Conservation (phyloP, 768 basidiomycete genomes). For the Pulveroboletus ravenelii region DNA sequence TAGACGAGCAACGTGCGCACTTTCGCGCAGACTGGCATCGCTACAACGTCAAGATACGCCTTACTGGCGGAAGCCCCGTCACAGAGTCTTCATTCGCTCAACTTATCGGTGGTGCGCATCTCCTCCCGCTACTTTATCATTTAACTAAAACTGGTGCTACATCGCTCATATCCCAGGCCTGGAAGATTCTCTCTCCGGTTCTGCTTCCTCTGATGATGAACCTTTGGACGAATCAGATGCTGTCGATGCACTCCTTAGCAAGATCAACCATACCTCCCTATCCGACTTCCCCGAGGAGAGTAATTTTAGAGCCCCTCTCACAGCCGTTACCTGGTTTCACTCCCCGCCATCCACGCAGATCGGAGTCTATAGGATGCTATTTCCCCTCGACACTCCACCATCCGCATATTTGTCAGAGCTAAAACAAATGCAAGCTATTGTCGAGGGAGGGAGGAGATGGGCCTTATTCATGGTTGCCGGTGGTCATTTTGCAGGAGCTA, state of each 20-base stretch:
- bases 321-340: conserved; percentile 88
- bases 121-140: background rate
- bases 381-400: conserved; percentile 45
- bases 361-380: conserved; percentile 77
- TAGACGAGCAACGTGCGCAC: conserved; percentile 81
- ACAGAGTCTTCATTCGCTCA: conserved; percentile 68
- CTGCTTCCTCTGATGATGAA: conserved; percentile 63
- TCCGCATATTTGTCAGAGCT: conserved; percentile 56
- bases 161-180: conserved; percentile 41
- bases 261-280: conserved; percentile 45
- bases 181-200: conserved; percentile 89
- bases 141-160: background rate
- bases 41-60: conserved; percentile 86
- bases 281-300: conserved; percentile 43
- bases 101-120: conserved; percentile 70
- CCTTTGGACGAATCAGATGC: conserved; percentile 59
- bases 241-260: conserved; percentile 62
- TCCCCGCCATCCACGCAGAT: conserved; percentile 84
- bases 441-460: conserved; percentile 67
- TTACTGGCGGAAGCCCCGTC: conserved; percentile 59
- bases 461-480: conserved; percentile 96
- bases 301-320: conserved; percentile 43
- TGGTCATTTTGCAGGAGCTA: conserved; percentile 94
- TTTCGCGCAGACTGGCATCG: conserved; percentile 97
- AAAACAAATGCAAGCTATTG: conserved; percentile 55